Conservation (phyloP, 2,329 filamentous ascomycete species). For the Exophiala sp. region DNA sequence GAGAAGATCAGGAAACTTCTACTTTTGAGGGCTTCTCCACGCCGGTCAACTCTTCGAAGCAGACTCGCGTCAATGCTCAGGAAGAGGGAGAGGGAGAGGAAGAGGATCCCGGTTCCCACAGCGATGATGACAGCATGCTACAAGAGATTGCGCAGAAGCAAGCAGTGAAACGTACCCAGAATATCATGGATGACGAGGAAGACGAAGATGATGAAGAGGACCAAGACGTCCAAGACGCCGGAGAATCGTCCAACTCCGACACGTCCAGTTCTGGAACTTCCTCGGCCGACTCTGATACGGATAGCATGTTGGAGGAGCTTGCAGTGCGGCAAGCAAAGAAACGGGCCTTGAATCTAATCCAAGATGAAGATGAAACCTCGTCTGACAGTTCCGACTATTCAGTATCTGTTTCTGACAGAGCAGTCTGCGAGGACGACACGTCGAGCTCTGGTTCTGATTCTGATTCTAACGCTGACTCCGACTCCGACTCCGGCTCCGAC, state of each 20-base stretch:
- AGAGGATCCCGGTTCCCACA: conserved; percentile 2
- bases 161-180: conserved; percentile 34
- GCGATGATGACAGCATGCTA: conserved; percentile 35
- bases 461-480: conserved; percentile 23
- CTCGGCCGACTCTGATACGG: conserved; percentile 30
- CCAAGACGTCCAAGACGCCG: neutral
- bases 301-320: conserved; percentile 42
- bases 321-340: conserved; percentile 43
- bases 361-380: conserved; percentile 13
- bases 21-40: conserved; percentile 21
- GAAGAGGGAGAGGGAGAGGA: neutral
- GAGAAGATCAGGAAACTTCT: conserved; percentile 6
- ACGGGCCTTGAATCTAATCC: conserved; percentile 16
- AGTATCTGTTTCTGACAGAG: neutral
- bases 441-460: conserved; percentile 20
- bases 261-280: conserved; percentile 17
- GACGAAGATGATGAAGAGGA: conserved; percentile 27
- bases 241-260: conserved; percentile 14
- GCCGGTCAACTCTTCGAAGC: conserved; percentile 1
- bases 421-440: conserved; percentile 5
- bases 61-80: neutral
- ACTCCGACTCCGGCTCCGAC: conserved; percentile 31
- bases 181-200: conserved; percentile 19
- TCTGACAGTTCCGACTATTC: conserved; percentile 16
- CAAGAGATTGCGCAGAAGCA: conserved; percentile 44